A percentile compares a stretch with the other conserved stretches of the same genome.
These are phyloP conservation scores for Phyllosticta capitalensis DNA, from an alignment of 2,329 filamentous ascomycete species.

Conservation along the genomic window DNA sequence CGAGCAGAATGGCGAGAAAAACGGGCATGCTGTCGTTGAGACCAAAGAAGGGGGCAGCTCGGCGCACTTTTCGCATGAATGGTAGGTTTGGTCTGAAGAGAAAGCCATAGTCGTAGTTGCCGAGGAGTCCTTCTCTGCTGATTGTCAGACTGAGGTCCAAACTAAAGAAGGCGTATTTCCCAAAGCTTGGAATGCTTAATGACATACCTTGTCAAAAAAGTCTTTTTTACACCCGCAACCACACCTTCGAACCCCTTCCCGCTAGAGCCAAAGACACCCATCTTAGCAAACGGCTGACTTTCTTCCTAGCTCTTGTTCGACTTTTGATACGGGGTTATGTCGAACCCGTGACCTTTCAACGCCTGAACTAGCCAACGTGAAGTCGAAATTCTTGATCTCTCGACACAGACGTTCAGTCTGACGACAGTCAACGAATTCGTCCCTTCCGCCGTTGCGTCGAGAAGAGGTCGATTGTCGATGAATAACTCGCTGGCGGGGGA, in stretches of 20 bases:
- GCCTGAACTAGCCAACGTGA: background rate
- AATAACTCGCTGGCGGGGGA: background rate
- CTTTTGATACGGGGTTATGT: background rate
- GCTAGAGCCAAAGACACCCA: background rate
- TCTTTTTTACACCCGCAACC: background rate
- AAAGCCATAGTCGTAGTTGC: constrained; percentile 82
- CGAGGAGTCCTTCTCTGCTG: constrained; percentile 61
- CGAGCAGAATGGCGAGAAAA: constrained; percentile 61
- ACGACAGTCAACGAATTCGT: background rate
- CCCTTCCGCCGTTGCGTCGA: background rate
- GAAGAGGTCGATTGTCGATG: background rate
- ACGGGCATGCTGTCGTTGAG: constrained; percentile 71
- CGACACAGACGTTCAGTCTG: no score
- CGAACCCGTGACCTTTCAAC: background rate
- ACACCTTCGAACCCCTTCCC: background rate
- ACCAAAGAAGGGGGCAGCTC: constrained; percentile 72
- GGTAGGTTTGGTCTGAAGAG: constrained; percentile 76
- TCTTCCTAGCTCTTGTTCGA: background rate
- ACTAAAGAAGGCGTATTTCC: background rate
- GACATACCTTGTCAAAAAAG: background rate
- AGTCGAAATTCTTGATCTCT: background rate
- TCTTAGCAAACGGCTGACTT: background rate
- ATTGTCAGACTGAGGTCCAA: background rate
- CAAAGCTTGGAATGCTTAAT: background rate
- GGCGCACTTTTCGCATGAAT: constrained; percentile 58